Evolutionary conservation across 1,139 yeast genomes (phyloP).

Genomic region (Martiniozyma asiatica): DNA sequence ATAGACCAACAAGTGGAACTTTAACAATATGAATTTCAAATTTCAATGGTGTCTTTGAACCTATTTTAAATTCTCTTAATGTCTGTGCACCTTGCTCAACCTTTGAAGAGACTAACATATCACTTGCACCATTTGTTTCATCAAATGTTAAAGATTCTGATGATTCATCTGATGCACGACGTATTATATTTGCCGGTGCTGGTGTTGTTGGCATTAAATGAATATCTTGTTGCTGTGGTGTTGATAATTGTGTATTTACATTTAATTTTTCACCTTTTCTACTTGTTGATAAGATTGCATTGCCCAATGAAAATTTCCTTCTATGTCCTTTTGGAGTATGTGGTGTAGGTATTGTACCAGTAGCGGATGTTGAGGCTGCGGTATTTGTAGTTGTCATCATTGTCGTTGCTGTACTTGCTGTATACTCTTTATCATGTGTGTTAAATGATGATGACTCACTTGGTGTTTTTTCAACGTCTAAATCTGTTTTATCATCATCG

Average conservation of each 20-base stretch:
- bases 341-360: conserved; percentile 2
- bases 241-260: conserved; percentile 20
- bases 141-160: conserved; percentile 50
- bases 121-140: conserved; percentile 35
- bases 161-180: conserved; percentile 24
- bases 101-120: conserved; percentile 52
- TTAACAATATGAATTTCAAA: conserved; percentile 90
- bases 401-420: not conserved
- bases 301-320: conserved; percentile 54
- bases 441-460: conserved; percentile 7
- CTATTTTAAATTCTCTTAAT: conserved; percentile 5
- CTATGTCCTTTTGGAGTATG: conserved; percentile 32
- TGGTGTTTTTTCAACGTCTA: conserved; percentile 9
- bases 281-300: conserved; percentile 29
- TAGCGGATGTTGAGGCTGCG: conserved; percentile 6
- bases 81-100: conserved; percentile 30
- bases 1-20: conserved; percentile 80
- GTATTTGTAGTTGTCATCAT: conserved; percentile 5
- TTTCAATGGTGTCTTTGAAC: conserved; percentile 46
- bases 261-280: conserved; percentile 30
- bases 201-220: conserved; percentile 36
- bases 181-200: conserved; percentile 24
- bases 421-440: conserved; percentile 3
- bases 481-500: conserved; percentile 4
- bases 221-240: conserved; percentile 23